Evolutionary conservation across 2,329 filamentous ascomycete genomes (phyloP).

Genomic region (Aspergillus sp.): DNA sequence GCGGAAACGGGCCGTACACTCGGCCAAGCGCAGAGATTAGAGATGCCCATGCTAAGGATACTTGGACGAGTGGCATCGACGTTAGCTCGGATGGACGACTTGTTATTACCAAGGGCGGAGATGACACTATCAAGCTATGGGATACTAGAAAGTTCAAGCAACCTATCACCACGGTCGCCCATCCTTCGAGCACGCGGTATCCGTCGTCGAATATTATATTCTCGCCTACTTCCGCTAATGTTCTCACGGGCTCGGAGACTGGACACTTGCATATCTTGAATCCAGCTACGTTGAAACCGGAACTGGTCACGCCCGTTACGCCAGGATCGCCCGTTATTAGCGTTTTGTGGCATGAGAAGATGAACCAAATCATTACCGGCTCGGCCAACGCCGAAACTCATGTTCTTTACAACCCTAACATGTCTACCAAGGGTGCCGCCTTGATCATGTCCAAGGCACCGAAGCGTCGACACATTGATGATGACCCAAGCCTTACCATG

Average conservation of each 20-base stretch:
- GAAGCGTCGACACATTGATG: slow-evolving; percentile 93
- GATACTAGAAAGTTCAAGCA: slow-evolving; percentile 94
- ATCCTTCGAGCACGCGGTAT: slow-evolving; percentile 81
- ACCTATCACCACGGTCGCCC: slow-evolving; percentile 76
- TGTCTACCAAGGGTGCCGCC: slow-evolving; percentile 77
- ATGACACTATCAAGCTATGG: slow-evolving; percentile 94
- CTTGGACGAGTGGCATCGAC: slow-evolving; percentile 90
- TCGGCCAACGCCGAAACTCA: slow-evolving; percentile 89
- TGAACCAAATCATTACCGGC: slow-evolving; percentile 94
- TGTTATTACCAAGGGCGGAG: slow-evolving; percentile 86
- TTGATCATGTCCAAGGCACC: slow-evolving; percentile 90
- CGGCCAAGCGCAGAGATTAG: slow-evolving; percentile 80
- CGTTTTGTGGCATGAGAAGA: slow-evolving; percentile 87
- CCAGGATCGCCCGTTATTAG: slow-evolving; percentile 78
- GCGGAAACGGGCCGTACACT: slow-evolving; percentile 81
- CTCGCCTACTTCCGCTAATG: slow-evolving; percentile 77
- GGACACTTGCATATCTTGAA: slow-evolving; percentile 92
- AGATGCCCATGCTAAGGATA: slow-evolving; percentile 77
- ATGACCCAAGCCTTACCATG: slow-evolving; percentile 83
- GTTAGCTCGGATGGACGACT: slow-evolving; percentile 89
- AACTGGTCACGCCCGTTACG: slow-evolving; percentile 86
- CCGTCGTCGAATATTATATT: slow-evolving; percentile 86
- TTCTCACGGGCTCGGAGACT: slow-evolving; percentile 83
- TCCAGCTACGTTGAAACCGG: slow-evolving; percentile 81
- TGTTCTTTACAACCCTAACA: slow-evolving; percentile 85